These are phyloP conservation scores for Dunaliella sp. DNA, from an alignment of 139 green algal species.

Conservation along the genomic window DNA sequence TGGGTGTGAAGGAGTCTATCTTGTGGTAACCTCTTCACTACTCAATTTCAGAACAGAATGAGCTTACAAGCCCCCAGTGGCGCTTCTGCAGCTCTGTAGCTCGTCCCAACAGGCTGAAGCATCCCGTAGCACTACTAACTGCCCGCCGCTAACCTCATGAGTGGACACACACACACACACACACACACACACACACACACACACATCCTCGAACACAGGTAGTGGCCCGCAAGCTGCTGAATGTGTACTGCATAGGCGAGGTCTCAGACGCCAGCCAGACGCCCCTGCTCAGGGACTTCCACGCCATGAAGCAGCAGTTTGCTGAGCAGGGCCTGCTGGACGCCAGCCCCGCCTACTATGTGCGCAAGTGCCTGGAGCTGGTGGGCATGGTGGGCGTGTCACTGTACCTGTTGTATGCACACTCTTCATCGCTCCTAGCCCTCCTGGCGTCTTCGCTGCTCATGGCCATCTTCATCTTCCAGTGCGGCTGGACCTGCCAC, in stretches of 20 bases:
- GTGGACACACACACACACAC: too few relatives aligned
- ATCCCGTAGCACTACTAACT: too few relatives aligned
- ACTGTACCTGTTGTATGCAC: constrained; percentile 24
- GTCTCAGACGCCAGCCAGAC: constrained; percentile 8
- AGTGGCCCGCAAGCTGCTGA: constrained; percentile 41
- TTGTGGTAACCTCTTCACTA: too few relatives aligned
- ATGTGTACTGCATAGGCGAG: constrained; percentile 50
- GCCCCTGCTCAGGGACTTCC: constrained; percentile 55
- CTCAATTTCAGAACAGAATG: too few relatives aligned
- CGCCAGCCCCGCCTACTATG: constrained; percentile 54
- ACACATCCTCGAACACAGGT: too few relatives aligned
- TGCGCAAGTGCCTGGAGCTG: constrained; percentile 40
- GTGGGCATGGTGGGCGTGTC: not conserved
- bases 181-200: too few relatives aligned
- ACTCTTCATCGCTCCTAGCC: not conserved
- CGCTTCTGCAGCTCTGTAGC: too few relatives aligned
- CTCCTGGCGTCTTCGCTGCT: constrained; percentile 37
- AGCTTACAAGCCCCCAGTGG: too few relatives aligned
- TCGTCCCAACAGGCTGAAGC: too few relatives aligned
- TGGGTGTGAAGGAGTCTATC: too few relatives aligned
- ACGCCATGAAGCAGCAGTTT: constrained; percentile 47
- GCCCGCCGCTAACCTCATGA: too few relatives aligned
- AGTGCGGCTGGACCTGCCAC: constrained; percentile 57
- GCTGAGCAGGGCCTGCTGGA: constrained; percentile 50
- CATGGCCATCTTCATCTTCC: constrained; percentile 66